phyloP scores from a whole-genome alignment of 345 rosid species.

The Xanthoceras sorbifolium region DNA sequence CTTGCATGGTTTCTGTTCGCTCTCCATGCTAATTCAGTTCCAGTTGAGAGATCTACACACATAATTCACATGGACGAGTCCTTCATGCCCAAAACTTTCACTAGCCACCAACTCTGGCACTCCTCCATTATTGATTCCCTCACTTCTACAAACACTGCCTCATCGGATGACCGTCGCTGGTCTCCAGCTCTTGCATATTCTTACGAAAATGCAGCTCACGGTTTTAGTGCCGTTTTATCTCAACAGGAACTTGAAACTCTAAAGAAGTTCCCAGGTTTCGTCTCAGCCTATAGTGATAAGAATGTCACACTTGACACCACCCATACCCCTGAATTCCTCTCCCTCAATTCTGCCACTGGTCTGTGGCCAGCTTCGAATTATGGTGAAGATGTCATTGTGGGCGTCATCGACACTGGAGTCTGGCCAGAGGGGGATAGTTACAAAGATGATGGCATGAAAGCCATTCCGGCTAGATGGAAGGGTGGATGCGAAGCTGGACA shows the following conservation, averaged over 20 bases:
- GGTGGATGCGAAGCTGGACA: conserved; percentile 36
- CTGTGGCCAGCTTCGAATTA: conserved; percentile 34
- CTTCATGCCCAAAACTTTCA: conserved; percentile 25
- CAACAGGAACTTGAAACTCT: conserved; percentile 21
- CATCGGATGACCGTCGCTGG: background rate
- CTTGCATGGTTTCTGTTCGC: conserved; percentile 1
- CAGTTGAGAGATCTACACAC: conserved; percentile 9
- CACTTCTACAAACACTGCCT: background rate
- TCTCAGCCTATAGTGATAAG: conserved; percentile 30
- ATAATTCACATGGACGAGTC: conserved; percentile 37
- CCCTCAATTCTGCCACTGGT: conserved; percentile 19
- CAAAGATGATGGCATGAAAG: conserved; percentile 26
- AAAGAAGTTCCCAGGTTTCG: conserved; percentile 18
- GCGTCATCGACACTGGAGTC: conserved; percentile 32
- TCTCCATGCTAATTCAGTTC: background rate
- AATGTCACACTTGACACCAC: conserved; percentile 30
- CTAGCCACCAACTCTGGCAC: conserved; percentile 34
- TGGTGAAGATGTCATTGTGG: conserved; percentile 32
- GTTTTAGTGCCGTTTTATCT: conserved; percentile 31
- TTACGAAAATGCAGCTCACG: conserved; percentile 29
- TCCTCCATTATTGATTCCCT: conserved; percentile 29
- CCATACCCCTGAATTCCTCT: conserved; percentile 28
- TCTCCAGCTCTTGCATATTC: conserved; percentile 20
- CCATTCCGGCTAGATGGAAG: conserved; percentile 29
- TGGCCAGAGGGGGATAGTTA: conserved; percentile 35